Conservation (phyloP, 2,329 filamentous ascomycete genomes). For the Pseudogymnoascus sp. region DNA sequence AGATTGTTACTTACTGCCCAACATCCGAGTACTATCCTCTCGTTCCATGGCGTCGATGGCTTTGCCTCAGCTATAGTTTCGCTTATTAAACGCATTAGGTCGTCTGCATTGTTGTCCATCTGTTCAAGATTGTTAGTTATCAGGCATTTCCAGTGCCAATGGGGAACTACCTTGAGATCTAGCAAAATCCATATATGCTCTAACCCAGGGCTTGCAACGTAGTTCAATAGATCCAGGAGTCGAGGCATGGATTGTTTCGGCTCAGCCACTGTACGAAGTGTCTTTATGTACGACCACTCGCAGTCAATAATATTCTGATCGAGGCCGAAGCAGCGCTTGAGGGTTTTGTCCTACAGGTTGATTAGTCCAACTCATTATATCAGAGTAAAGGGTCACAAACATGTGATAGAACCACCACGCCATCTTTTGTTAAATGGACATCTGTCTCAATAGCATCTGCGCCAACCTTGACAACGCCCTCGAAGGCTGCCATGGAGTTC, state of each 20-base stretch:
- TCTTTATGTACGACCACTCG: slow-evolving; percentile 66
- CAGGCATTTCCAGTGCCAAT: background rate
- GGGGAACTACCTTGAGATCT: slow-evolving; percentile 68
- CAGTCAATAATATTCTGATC: slow-evolving; percentile 65
- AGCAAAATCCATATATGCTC: slow-evolving; percentile 73
- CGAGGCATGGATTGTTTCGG: slow-evolving; percentile 68
- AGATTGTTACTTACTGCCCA: slow-evolving; percentile 56
- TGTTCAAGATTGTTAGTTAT: slow-evolving; percentile 26
- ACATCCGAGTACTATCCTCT: slow-evolving; percentile 70
- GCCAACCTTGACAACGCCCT: slow-evolving; percentile 63
- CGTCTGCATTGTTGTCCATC: slow-evolving; percentile 62
- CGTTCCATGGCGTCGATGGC: slow-evolving; percentile 54
- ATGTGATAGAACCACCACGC: slow-evolving; percentile 78
- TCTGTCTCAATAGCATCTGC: slow-evolving; percentile 84
- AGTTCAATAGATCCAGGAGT: slow-evolving; percentile 66
- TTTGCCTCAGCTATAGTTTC: slow-evolving; percentile 51
- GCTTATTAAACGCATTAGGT: slow-evolving; percentile 64
- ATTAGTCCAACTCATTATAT: background rate
- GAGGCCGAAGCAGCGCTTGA: slow-evolving; percentile 78
- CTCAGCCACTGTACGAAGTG: slow-evolving; percentile 57
- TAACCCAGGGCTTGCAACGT: slow-evolving; percentile 55
- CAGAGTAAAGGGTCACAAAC: slow-evolving; percentile 34
- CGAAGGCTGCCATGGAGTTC: slow-evolving; percentile 77
- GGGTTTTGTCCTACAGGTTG: slow-evolving; percentile 54
- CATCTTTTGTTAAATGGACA: slow-evolving; percentile 73